Evolutionary conservation across 1,284 basidiomycete species (phyloP).

Genomic region (Porogramme epimiltina): DNA sequence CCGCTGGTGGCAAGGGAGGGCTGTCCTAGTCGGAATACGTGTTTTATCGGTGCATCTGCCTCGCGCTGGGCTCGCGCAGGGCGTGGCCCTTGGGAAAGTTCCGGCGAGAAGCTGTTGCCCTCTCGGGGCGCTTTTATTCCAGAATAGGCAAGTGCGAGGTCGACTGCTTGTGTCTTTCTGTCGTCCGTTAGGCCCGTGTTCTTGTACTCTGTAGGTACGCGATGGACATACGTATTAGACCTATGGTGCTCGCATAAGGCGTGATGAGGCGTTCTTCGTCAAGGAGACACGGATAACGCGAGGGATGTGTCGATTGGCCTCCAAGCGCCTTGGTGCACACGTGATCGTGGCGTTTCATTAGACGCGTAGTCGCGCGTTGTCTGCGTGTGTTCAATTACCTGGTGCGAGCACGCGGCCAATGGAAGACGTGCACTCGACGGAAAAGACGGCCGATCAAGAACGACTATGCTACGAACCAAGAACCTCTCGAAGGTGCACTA

Average conservation of each 20-base stretch:
- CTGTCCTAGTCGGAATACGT: slow-evolving; percentile 1
- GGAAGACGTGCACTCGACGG: too few species aligned
- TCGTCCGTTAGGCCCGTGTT: too few species aligned
- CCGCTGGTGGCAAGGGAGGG: not conserved
- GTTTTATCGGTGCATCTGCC: slow-evolving; percentile 9
- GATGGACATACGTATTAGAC: too few species aligned
- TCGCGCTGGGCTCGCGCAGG: slow-evolving; percentile 4
- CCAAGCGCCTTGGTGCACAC: slow-evolving; percentile 1
- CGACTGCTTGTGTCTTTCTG: too few species aligned
- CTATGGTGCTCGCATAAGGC: too few species aligned
- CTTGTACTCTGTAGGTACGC: too few species aligned
- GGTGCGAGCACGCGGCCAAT: not conserved
- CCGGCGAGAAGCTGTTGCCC: too few species aligned
- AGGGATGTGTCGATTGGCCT: too few species aligned
- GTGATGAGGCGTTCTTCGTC: too few species aligned
- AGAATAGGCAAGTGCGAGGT: too few species aligned
- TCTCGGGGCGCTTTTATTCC: slow-evolving; percentile 16
- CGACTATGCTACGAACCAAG: slow-evolving; percentile 6
- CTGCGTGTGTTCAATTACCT: slow-evolving; percentile 7
- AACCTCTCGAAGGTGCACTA: not conserved
- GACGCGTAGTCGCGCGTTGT: slow-evolving; percentile 10
- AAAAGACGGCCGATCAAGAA: too few species aligned
- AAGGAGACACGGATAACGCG: too few species aligned
- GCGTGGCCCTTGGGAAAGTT: slow-evolving; percentile 11
- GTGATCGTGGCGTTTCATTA: slow-evolving; percentile 20